phyloP scores from a whole-genome alignment of 176 grass and related monocot species.

The Chloris gayana region DNA sequence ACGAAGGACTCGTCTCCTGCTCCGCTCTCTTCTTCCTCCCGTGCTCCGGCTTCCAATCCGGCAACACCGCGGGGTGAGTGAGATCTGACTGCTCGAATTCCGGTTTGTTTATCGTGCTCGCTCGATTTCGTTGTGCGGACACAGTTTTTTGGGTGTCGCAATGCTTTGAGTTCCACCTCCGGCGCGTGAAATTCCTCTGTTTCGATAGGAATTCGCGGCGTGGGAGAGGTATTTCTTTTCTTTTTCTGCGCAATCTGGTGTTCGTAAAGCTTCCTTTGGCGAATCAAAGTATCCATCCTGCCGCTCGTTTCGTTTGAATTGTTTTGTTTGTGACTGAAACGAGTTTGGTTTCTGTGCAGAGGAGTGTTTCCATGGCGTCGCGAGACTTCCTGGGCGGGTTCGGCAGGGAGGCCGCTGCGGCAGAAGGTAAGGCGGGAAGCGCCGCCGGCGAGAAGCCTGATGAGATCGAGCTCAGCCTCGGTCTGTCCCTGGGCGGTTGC shows the following conservation, averaged over 20 bases:
- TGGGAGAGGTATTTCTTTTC: neutral
- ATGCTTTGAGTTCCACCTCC: conserved; percentile 9
- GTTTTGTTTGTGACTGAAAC: neutral
- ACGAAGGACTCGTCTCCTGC: conserved; percentile 38
- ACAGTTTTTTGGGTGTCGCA: conserved; percentile 3
- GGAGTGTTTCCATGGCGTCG: conserved; percentile 34
- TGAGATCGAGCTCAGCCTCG: conserved; percentile 80
- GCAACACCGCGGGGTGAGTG: conserved; percentile 1
- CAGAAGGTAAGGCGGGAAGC: neutral
- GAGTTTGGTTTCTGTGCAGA: neutral
- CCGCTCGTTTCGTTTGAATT: conserved; percentile 13
- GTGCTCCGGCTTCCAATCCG: conserved; percentile 17
- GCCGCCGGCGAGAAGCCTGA: conserved; percentile 30
- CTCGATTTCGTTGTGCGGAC: neutral
- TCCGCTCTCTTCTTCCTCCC: neutral
- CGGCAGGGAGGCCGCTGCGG: conserved; percentile 30
- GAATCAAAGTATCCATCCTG: neutral
- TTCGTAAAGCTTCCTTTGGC: neutral
- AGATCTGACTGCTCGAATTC: conserved; percentile 12
- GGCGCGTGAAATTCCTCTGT: conserved; percentile 1
- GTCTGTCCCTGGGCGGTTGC: conserved; percentile 78
- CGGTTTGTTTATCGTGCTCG: neutral
- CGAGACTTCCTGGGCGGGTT: conserved; percentile 75
- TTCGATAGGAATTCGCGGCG: conserved; percentile 12
- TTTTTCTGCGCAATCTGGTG: conserved; percentile 17